These are phyloP conservation scores for Royoungia palumana DNA, from an alignment of 768 basidiomycete species.

Conservation along the genomic window DNA sequence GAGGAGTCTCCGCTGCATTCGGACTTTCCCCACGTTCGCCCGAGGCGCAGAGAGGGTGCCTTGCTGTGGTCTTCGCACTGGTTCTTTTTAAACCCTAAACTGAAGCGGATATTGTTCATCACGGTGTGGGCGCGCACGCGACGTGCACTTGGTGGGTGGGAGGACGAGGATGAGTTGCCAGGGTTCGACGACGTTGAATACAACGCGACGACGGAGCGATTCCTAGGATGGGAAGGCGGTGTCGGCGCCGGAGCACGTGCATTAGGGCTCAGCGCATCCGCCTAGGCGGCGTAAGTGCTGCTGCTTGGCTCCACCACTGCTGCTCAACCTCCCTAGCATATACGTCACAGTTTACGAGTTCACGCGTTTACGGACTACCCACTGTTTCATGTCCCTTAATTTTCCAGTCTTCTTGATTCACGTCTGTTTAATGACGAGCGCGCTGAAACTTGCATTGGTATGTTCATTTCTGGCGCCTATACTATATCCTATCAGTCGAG, in stretches of 20 bases:
- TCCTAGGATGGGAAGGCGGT: slow-evolving; percentile 77
- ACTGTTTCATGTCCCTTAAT: neutral
- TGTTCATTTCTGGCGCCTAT: slow-evolving; percentile 9
- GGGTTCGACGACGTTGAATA: slow-evolving; percentile 39
- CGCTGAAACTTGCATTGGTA: neutral
- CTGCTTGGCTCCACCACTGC: slow-evolving; percentile 3
- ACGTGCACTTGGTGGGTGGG: slow-evolving; percentile 51
- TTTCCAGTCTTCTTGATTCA: too few relatives aligned
- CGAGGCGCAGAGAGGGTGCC: slow-evolving; percentile 64
- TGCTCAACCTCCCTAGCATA: slow-evolving; percentile 18
- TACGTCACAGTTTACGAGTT: neutral
- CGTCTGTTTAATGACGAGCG: neutral
- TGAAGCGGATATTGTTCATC: slow-evolving; percentile 89
- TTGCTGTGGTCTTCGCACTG: slow-evolving; percentile 95
- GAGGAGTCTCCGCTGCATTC: slow-evolving; percentile 30
- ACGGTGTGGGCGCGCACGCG: slow-evolving; percentile 86
- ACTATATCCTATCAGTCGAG: slow-evolving; percentile 22
- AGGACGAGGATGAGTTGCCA: slow-evolving; percentile 40
- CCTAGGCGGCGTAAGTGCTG: slow-evolving; percentile 28
- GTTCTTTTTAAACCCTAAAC: slow-evolving; percentile 93
- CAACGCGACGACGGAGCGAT: slow-evolving; percentile 49
- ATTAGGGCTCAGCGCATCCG: slow-evolving; percentile 53
- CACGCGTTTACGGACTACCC: neutral
- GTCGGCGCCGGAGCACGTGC: slow-evolving; percentile 80
- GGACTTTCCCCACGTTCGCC: slow-evolving; percentile 44